A percentile compares a stretch with the other conserved stretches of the same genome.
phyloP scores from a whole-genome alignment of 257 asterid species.

The Solanum lignicaule region DNA sequence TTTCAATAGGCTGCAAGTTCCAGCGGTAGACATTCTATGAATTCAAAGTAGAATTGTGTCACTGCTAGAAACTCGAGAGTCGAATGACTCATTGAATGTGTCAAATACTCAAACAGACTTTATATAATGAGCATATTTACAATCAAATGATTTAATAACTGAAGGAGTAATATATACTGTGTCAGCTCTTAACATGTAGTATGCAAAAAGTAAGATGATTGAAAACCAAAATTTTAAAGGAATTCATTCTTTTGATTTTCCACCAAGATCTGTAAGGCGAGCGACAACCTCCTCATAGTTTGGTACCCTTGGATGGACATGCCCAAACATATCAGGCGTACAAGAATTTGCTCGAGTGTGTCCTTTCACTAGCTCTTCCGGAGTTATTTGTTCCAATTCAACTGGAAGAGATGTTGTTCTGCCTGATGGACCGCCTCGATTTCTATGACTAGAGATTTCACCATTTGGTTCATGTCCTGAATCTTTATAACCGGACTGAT shows the following conservation, averaged over 20 bases:
- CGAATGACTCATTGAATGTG: not conserved
- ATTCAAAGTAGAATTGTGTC: not conserved
- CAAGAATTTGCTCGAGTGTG: slow-evolving; percentile 44
- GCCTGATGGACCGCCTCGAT: slow-evolving; percentile 6
- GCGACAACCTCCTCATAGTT: slow-evolving; percentile 80
- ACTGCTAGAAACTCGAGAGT: not conserved
- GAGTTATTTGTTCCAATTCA: slow-evolving; percentile 10
- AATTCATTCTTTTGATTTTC: not conserved
- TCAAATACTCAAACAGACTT: not conserved
- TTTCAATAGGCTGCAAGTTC: not conserved
- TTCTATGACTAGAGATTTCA: slow-evolving; percentile 9
- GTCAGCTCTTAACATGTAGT: not conserved
- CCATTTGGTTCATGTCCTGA: not conserved
- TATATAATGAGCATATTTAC: not conserved
- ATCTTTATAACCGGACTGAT: not conserved
- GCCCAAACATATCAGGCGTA: slow-evolving; percentile 32
- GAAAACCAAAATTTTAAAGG: not conserved
- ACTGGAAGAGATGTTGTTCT: slow-evolving; percentile 45
- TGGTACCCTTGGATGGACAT: slow-evolving; percentile 60
- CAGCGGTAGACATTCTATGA: not conserved
- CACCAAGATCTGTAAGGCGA: slow-evolving; percentile 29
- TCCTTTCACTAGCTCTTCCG: slow-evolving; percentile 17
- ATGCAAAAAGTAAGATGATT: not conserved
- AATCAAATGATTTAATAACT: not conserved
- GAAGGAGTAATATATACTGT: not conserved